Conservation (phyloP, 805 yeast genomes). For the Saturnispora ahearnii region DNA sequence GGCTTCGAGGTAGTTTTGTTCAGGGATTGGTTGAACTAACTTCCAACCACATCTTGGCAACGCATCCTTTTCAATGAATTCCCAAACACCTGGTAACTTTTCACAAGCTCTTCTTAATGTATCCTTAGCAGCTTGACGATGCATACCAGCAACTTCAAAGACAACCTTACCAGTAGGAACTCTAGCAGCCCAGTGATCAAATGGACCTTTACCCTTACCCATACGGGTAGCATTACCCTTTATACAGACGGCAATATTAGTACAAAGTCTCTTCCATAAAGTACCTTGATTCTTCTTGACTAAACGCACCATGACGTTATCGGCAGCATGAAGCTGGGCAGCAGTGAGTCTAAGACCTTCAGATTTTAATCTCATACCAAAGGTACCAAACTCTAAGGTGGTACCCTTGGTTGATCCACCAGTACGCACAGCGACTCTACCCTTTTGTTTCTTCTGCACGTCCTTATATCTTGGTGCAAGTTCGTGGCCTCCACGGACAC, state of each 20-base stretch:
- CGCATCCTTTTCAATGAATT: conserved; percentile 59
- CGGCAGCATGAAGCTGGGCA: conserved; percentile 84
- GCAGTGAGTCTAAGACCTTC: conserved; percentile 84
- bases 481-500: conserved; percentile 40
- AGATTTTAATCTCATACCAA: conserved; percentile 80
- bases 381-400: conserved; percentile 68
- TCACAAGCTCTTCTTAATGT: conserved; percentile 84
- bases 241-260: conserved; percentile 84
- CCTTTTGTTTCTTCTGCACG: conserved; percentile 77
- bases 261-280: conserved; percentile 70
- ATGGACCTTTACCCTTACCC: conserved; percentile 99
- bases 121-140: conserved; percentile 83
- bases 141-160: conserved; percentile 71
- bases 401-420: conserved; percentile 94
- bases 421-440: conserved; percentile 86
- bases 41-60: conserved; percentile 66
- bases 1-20: conserved; percentile 45
- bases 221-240: conserved; percentile 99
- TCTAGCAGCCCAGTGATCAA: conserved; percentile 94
- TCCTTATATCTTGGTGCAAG: conserved; percentile 66
- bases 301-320: conserved; percentile 72
- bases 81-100: conserved; percentile 88
- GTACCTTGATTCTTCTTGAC: conserved; percentile 72
- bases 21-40: conserved; percentile 35
- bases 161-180: conserved; percentile 92